Conservation (phyloP, 768 basidiomycete genomes). For the Asterophora parasitica region DNA sequence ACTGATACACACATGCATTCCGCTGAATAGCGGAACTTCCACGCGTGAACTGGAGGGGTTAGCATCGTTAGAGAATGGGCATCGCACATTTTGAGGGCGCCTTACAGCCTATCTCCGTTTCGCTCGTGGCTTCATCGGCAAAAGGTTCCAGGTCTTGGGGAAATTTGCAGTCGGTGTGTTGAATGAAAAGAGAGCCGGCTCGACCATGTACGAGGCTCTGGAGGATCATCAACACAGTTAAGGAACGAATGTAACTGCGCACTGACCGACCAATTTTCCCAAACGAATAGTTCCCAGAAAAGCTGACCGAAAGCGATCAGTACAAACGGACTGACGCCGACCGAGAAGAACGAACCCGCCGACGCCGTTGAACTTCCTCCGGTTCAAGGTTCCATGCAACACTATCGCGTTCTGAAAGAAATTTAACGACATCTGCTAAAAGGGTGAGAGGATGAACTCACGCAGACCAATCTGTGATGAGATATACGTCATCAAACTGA, state of each 20-base stretch:
- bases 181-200: conserved; percentile 40
- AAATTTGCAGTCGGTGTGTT: conserved; percentile 47
- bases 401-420: conserved; percentile 43
- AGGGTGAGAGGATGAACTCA: conserved; percentile 25
- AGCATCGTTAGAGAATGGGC: no score
- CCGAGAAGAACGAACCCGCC: conserved; percentile 22
- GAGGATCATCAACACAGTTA: not conserved
- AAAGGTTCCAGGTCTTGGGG: conserved; percentile 39
- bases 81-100: not conserved
- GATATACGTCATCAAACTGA: not conserved
- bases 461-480: conserved; percentile 43
- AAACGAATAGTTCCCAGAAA: conserved; percentile 51
- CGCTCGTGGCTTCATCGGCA: conserved; percentile 25
- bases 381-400: conserved; percentile 40
- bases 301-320: conserved; percentile 22
- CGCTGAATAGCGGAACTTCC: conserved; percentile 42
- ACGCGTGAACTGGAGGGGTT: conserved; percentile 31
- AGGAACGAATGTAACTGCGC: not conserved
- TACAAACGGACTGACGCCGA: not conserved
- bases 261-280: conserved; percentile 46
- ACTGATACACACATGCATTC: conserved; percentile 40
- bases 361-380: conserved; percentile 43
- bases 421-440: not conserved
- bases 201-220: conserved; percentile 49
- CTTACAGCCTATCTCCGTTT: conserved; percentile 41